Evolutionary conservation across 1,284 basidiomycete genomes (phyloP).

Genomic region (Taiwanofungus camphoratus): DNA sequence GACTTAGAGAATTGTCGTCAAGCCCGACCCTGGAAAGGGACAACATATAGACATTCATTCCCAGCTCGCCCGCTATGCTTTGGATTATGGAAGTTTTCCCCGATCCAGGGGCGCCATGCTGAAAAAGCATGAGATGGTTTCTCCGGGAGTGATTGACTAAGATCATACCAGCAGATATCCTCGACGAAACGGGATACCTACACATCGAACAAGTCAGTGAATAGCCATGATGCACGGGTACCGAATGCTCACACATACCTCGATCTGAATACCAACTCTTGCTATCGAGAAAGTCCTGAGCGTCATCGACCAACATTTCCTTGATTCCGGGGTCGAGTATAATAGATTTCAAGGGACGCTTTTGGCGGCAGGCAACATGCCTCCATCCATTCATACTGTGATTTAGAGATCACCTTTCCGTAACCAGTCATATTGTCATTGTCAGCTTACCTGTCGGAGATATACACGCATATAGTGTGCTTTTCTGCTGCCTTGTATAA

Average conservation of each 20-base stretch:
- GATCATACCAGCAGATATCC: slow-evolving; percentile 58
- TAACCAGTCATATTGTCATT: background rate
- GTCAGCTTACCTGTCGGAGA: slow-evolving; percentile 39
- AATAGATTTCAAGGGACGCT: slow-evolving; percentile 58
- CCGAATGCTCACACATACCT: slow-evolving; percentile 25
- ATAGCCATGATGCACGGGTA: background rate
- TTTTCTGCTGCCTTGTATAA: slow-evolving; percentile 45
- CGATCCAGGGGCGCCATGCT: slow-evolving; percentile 69
- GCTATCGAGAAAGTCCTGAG: slow-evolving; percentile 58
- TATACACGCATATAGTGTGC: slow-evolving; percentile 49
- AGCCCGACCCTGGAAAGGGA: slow-evolving; percentile 67
- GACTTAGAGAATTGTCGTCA: slow-evolving; percentile 58
- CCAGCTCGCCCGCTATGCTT: slow-evolving; percentile 70
- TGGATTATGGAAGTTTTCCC: slow-evolving; percentile 76
- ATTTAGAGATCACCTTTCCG: too few species aligned
- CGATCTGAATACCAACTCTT: slow-evolving; percentile 65
- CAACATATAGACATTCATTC: slow-evolving; percentile 68
- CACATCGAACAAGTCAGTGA: background rate
- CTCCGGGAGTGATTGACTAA: background rate
- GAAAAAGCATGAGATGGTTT: slow-evolving; percentile 9
- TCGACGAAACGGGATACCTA: slow-evolving; percentile 59
- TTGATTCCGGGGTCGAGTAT: slow-evolving; percentile 62
- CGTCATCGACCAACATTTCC: slow-evolving; percentile 58
- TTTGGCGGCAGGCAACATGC: slow-evolving; percentile 49
- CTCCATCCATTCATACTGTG: slow-evolving; percentile 45